These are phyloP conservation scores for Steccherinum ochraceum DNA, from an alignment of 768 basidiomycete genomes.

Conservation along the genomic window DNA sequence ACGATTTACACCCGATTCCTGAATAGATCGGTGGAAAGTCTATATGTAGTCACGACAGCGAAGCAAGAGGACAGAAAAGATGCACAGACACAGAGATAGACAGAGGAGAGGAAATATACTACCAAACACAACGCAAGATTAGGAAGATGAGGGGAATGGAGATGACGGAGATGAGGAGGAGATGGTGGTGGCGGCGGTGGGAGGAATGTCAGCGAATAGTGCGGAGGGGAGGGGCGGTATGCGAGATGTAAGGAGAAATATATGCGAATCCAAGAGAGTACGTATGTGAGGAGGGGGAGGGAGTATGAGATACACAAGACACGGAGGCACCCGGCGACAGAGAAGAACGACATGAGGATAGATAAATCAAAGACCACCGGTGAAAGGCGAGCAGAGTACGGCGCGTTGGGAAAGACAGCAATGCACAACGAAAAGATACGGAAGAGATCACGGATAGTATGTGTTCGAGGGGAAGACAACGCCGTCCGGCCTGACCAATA, in stretches of 20 bases:
- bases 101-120: not conserved
- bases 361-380: not conserved
- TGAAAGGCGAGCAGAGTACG: conserved; percentile 12
- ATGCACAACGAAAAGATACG: conserved; percentile 12
- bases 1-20: not conserved
- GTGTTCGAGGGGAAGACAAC: conserved; percentile 81
- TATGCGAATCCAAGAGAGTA: not conserved
- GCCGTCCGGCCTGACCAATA: conserved; percentile 79
- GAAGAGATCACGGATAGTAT: conserved; percentile 62
- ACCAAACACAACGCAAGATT: not conserved
- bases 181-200: too few relatives aligned
- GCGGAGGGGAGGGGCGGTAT: not conserved
- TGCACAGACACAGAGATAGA: not conserved
- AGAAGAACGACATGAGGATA: not conserved
- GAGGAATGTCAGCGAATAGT: too few relatives aligned
- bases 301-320: not conserved
- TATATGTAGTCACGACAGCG: not conserved
- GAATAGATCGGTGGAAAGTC: not conserved
- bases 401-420: conserved; percentile 17
- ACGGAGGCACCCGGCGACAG: not conserved
- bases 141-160: not conserved
- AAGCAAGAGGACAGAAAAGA: not conserved
- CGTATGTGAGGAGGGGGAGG: not conserved
- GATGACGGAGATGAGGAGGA: not conserved
- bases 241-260: not conserved